These are phyloP conservation scores for Datura wrightii DNA, from an alignment of 257 asterid genomes.

Conservation along the genomic window DNA sequence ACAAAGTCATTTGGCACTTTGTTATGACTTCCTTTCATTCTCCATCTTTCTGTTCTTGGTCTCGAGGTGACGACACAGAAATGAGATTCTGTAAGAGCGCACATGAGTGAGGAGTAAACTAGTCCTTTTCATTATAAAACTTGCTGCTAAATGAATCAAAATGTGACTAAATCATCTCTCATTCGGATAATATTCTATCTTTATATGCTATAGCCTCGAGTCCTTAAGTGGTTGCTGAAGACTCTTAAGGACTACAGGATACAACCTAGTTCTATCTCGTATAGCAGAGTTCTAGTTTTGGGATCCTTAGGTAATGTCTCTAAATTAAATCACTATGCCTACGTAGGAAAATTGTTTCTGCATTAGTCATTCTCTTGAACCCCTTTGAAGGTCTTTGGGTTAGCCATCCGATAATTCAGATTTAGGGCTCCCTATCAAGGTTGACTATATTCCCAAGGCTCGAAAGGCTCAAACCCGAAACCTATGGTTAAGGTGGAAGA, in stretches of 20 bases:
- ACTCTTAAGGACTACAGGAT: neutral
- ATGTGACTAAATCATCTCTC: neutral
- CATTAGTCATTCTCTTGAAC: neutral
- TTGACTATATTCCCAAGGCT: too few species aligned
- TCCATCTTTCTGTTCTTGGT: neutral
- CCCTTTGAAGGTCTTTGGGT: neutral
- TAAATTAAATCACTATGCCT: neutral
- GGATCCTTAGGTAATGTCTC: neutral
- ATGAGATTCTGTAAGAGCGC: neutral
- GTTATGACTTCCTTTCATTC: neutral
- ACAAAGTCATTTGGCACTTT: neutral
- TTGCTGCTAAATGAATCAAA: neutral
- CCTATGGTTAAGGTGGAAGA: neutral
- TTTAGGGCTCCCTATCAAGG: neutral
- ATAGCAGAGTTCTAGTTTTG: neutral
- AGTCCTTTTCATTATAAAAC: neutral
- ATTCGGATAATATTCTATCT: neutral
- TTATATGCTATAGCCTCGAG: neutral
- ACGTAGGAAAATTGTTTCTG: neutral
- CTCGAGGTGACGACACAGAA: neutral
- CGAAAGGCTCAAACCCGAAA: neutral
- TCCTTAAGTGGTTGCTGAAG: neutral
- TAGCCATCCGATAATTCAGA: neutral
- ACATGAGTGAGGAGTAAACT: neutral
- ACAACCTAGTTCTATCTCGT: neutral